phyloP scores from a whole-genome alignment of 2,329 filamentous ascomycete species.

The Penicillium griseofulvum region DNA sequence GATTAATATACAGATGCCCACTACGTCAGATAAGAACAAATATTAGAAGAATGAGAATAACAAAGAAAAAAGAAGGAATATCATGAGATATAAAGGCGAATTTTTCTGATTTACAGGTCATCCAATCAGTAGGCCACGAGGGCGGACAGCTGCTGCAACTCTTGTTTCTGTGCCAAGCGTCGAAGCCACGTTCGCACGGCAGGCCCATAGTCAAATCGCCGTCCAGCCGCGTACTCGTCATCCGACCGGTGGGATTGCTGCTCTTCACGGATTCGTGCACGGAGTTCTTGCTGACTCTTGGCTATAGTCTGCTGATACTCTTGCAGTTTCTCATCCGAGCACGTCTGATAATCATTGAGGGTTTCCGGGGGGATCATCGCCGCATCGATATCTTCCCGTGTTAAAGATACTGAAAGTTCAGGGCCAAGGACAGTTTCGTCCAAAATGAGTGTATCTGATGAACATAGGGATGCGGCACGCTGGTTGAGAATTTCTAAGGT shows the following conservation, averaged over 20 bases:
- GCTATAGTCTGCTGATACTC: slow-evolving; percentile 29
- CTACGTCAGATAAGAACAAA: background rate
- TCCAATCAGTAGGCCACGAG: slow-evolving; percentile 24
- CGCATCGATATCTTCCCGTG: slow-evolving; percentile 33
- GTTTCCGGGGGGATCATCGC: slow-evolving; percentile 27
- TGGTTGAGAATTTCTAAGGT: slow-evolving; percentile 41
- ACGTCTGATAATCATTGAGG: slow-evolving; percentile 23
- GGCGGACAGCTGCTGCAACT: slow-evolving; percentile 45
- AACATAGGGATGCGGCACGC: slow-evolving; percentile 14
- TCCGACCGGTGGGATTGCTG: slow-evolving; percentile 39
- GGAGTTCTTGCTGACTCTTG: slow-evolving; percentile 33
- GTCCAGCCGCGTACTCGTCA: slow-evolving; percentile 41
- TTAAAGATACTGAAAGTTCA: slow-evolving; percentile 40
- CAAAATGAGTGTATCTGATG: slow-evolving; percentile 1
- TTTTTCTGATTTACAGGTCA: background rate
- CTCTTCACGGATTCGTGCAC: slow-evolving; percentile 40
- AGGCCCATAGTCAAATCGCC: slow-evolving; percentile 63
- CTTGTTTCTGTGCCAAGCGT: slow-evolving; percentile 65
- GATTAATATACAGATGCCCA: background rate
- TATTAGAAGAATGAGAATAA: too few relatives aligned
- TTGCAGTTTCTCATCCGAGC: slow-evolving; percentile 31
- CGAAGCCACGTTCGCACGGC: slow-evolving; percentile 68
- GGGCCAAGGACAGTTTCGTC: slow-evolving; percentile 29
- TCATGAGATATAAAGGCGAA: background rate
- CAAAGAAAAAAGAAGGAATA: background rate